Percentiles rank a stretch among this genome's conserved stretches.
phyloP scores from a whole-genome alignment of 2,329 filamentous ascomycete species.

The Ophiostoma perfectum region DNA sequence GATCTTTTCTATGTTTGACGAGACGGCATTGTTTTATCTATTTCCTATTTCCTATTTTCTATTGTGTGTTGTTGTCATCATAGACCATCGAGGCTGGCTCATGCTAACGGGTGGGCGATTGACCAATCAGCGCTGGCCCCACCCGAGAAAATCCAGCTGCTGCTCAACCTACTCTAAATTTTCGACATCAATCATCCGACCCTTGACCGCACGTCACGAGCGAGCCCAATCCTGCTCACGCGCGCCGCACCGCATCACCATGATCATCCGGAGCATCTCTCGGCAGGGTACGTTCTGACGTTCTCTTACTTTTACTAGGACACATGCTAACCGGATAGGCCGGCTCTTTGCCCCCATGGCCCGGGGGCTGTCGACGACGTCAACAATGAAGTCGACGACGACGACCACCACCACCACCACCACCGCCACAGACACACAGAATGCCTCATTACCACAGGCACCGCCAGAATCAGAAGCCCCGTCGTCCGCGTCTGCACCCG shows the following conservation, averaged over 20 bases:
- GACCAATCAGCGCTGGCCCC: neutral
- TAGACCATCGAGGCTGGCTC: neutral
- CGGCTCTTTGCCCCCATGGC: constrained; percentile 34
- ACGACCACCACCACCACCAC: neutral
- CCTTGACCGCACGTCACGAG: neutral
- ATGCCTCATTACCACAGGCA: neutral
- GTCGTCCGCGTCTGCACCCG: neutral
- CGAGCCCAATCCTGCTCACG: neutral
- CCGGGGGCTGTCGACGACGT: constrained; percentile 23
- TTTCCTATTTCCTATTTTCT: neutral
- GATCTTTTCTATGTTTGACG: neutral
- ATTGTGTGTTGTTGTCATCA: neutral
- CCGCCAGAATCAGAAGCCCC: neutral
- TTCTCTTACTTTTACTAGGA: neutral
- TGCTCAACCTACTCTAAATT: constrained; percentile 4
- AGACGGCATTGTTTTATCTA: too few species aligned
- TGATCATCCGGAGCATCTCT: constrained; percentile 53
- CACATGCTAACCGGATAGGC: constrained; percentile 32
- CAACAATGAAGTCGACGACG: constrained; percentile 28
- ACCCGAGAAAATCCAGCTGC: constrained; percentile 9
- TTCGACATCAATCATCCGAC: neutral
- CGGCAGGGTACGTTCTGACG: constrained; percentile 46
- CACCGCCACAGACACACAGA: constrained; percentile 7
- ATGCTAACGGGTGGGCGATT: neutral
- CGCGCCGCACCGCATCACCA: constrained; percentile 33